Evolutionary conservation across 371 early-diverging fungal genomes (phyloP), one percentile per base, ranked within the genome.

Genomic region (Mortierella sp.): DNA sequence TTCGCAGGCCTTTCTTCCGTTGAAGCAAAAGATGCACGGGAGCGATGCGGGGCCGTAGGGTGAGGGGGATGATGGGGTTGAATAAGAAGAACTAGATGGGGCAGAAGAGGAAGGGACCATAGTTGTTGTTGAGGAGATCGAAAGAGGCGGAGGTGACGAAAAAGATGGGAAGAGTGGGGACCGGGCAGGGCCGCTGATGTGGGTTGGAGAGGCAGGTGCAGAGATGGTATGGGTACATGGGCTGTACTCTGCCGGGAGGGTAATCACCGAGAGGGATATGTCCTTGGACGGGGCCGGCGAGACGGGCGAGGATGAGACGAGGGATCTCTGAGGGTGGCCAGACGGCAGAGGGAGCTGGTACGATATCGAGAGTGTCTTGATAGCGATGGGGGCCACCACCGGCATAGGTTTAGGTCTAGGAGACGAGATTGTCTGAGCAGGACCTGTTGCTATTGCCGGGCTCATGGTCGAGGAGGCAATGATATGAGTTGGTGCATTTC

Each of bases 1-100:
- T 19, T 83, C 83, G 22, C 83, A 83, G 6, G 72, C 67, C 31
- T 73, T 78, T 6, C 79, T 70, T n/a, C 83, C 83, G 39, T 73
- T 66, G 63, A 63, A 70, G 63, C 83, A 83, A 68, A 78, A 83
- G 64, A 78, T 72, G 39, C 83, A 83, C 16, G 74, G 44, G 41
- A 68, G 40, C 22, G 68, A 55, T 8, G 48, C 6, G n/a, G 65
- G 50, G 31, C 19, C 31, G 29, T 24, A 53, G 40, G 43, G 58
- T 4, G 34, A 58, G 7, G 58, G 37, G 37, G 34, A 58, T 58
- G 58, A 34, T 16, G 64, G 24, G 4, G 53, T 11, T 14, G 65
- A 19, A 1, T n/a, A 16, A 4, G 44, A 39, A 11, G 64, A 26
- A n/a, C 22, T 8, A 26, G 66, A n/a, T 24, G 71, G 10, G 58